These are phyloP conservation scores for Aegle marmelos DNA, from an alignment of 345 rosid genomes.

Conservation along the genomic window DNA sequence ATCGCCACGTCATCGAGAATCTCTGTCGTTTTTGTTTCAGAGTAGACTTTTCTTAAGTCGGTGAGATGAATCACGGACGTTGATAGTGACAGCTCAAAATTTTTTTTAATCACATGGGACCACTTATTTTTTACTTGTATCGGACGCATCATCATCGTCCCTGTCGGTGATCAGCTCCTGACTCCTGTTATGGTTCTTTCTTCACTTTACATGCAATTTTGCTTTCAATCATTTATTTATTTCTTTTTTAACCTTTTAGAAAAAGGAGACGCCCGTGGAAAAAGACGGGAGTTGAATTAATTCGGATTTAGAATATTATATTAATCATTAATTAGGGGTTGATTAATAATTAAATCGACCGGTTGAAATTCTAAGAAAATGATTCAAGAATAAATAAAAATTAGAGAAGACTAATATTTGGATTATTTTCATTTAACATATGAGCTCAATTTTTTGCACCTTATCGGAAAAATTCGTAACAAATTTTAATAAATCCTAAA, in stretches of 20 bases:
- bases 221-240: neutral
- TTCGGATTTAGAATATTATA: too few species aligned
- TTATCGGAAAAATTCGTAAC: neutral
- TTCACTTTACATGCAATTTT: neutral
- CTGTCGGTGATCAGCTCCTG: neutral
- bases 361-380: neutral
- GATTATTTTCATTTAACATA: neutral
- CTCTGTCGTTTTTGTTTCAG: slow-evolving; percentile 6
- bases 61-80: neutral
- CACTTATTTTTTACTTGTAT: neutral
- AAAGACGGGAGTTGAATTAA: neutral
- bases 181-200: neutral
- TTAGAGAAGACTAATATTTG: neutral
- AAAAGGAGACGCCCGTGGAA: neutral
- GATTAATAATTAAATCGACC: neutral
- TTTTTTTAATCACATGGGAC: neutral
- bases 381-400: neutral
- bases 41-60: neutral
- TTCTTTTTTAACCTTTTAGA: neutral
- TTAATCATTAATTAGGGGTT: neutral
- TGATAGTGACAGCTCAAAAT: neutral
- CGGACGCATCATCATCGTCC: neutral
- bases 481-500: neutral
- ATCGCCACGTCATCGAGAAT: slow-evolving; percentile 7
- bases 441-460: neutral